Base-by-base conservation (phyloP, 225 moss, liverwort and hornwort genomes). In the Takakia lepidozioides region DNA sequence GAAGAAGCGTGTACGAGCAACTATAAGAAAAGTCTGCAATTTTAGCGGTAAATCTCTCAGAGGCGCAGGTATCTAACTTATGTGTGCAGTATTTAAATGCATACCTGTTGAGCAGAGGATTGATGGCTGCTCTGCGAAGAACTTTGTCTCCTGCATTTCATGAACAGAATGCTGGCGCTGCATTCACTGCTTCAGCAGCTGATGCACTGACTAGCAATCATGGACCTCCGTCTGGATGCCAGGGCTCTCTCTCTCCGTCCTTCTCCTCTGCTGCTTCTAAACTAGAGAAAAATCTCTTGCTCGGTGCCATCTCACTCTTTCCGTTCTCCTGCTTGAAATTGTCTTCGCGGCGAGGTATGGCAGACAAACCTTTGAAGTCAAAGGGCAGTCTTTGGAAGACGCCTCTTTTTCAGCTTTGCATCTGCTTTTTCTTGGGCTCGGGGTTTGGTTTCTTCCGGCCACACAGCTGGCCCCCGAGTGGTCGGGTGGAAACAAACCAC, bases 381-480 rank as follows among this genome's bases (percentile, higher is more conserved):
- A 80, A 74, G 64, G 67, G 59, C 52, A 67, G 64, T 21, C 56
- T 57, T 43, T 74, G 74, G 80, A 64, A 43, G 51, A 71, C 52
- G 61, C 38, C 70, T 29, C 28, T 70, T 42, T 23, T 64, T 2
- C 74, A 74, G 61, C 66, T 74, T 25, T 70, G 63, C 16, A 58
- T 74, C 2, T 74, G 74, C 43, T 80, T 80, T 54, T 29, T 18
- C 3, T 2, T 74, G 2, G 80, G 80, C 32, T 51, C 74, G 64
- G 8, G 63, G 34, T 24, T 64, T 9, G 80, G 80, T 19, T 60
- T 60, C 60, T 36, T 51, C 4, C 50, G 60, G 19, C 74, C 80
- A 11, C 54, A 64, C 42, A 67, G 60, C 25, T 71, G 67, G 80
- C 32, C 59, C 1, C 38, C 40, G 1, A 43, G 52, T 17, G 50